Conservation (phyloP, 176 grass and related monocot genomes). For the Poa annua region DNA sequence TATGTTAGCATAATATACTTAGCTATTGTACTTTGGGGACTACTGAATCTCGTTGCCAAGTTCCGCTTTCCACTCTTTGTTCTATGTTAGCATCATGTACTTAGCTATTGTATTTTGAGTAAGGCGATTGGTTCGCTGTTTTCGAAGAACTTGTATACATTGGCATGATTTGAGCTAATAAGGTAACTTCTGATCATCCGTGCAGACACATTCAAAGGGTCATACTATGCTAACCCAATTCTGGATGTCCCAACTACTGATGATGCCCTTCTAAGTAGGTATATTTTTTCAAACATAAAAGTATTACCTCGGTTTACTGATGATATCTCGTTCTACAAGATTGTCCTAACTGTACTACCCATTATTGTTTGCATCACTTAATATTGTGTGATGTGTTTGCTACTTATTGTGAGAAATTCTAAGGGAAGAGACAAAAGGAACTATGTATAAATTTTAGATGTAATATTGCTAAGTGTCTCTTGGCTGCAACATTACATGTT, state of each 20-base stretch:
- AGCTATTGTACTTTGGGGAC: not conserved
- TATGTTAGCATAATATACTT: not conserved
- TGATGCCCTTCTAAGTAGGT: slow-evolving; percentile 61
- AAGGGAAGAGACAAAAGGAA: not conserved
- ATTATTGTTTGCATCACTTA: not conserved
- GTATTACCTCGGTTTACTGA: not conserved
- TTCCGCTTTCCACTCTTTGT: not conserved
- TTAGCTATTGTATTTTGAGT: not conserved
- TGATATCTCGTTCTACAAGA: not conserved
- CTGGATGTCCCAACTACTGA: slow-evolving; percentile 77
- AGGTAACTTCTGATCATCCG: slow-evolving; percentile 10
- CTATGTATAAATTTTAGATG: not conserved
- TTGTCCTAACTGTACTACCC: not conserved
- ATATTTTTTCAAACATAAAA: slow-evolving; percentile 25
- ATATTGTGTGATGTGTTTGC: not conserved
- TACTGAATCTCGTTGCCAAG: not conserved
- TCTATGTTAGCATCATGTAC: not conserved
- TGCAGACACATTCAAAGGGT: slow-evolving; percentile 94
- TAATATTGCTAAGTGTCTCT: not conserved
- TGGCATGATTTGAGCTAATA: not conserved
- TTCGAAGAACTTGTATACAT: not conserved
- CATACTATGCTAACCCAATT: slow-evolving; percentile 95
- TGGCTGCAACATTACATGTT: not conserved
- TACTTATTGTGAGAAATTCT: slow-evolving; percentile 1
- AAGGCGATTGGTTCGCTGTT: not conserved